Percentiles rank a stretch among this genome's conserved stretches.
Conservation (phyloP, 1,139 yeast species). For the Scheffersomyces parashehatae region DNA sequence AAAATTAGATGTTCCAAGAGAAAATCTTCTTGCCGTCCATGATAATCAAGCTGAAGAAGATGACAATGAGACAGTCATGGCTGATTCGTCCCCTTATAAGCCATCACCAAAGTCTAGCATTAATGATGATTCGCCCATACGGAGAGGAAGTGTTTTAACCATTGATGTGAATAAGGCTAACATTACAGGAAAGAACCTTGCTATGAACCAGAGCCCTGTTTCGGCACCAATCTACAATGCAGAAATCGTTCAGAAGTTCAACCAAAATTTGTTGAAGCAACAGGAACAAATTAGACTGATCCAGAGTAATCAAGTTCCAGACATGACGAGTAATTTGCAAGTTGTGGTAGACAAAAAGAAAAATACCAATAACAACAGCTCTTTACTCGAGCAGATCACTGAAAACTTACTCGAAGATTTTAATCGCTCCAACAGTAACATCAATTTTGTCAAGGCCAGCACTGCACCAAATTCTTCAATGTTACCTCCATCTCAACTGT, state of each 20-base stretch:
- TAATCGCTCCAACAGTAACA: neutral
- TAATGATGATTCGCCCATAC: conserved; percentile 10
- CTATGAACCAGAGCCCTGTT: conserved; percentile 27
- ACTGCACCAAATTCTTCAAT: too few species aligned
- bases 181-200: conserved; percentile 3
- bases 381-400: neutral
- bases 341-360: neutral
- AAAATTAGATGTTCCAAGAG: neutral
- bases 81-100: conserved; percentile 40
- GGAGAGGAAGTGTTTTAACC: conserved; percentile 10
- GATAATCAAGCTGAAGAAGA: conserved; percentile 18
- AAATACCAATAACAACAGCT: neutral
- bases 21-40: neutral
- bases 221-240: conserved; percentile 41
- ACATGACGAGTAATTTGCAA: neutral
- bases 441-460: too few species aligned
- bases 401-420: neutral
- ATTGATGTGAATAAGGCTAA: conserved; percentile 20
- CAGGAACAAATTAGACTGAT: conserved; percentile 7
- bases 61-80: conserved; percentile 44
- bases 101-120: conserved; percentile 18
- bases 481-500: too few species aligned
- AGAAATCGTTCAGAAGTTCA: conserved; percentile 14
- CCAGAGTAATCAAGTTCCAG: neutral
- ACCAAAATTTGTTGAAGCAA: conserved; percentile 16